Conservation (phyloP, 768 basidiomycete species). For the Pleurotus ostreatus region DNA sequence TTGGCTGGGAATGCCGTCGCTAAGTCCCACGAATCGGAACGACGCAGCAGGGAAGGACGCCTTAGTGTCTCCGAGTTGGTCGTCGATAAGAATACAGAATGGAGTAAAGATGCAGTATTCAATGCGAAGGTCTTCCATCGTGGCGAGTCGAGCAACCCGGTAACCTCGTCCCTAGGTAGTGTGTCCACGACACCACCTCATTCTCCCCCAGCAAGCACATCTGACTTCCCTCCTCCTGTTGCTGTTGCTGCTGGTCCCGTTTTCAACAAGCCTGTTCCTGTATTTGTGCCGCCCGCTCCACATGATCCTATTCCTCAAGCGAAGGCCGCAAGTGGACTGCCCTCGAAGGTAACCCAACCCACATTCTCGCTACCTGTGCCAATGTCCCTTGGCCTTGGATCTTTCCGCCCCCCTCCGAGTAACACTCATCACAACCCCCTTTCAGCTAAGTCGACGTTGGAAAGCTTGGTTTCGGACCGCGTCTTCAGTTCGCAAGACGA, state of each 20-base stretch:
- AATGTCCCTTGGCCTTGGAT: conserved; percentile 41
- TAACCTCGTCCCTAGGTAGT: conserved; percentile 19
- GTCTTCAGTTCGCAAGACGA: conserved; percentile 45
- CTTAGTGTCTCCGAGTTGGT: conserved; percentile 64
- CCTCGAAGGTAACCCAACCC: conserved; percentile 27
- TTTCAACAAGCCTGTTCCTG: conserved; percentile 55
- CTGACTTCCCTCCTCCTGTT: conserved; percentile 19
- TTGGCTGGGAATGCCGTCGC: not conserved
- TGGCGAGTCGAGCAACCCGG: not conserved
- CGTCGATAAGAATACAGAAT: conserved; percentile 29
- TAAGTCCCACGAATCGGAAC: conserved; percentile 4
- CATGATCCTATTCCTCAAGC: conserved; percentile 17
- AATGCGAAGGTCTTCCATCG: conserved; percentile 5
- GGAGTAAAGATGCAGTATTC: conserved; percentile 8
- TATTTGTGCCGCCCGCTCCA: conserved; percentile 43
- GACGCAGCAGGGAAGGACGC: conserved; percentile 24
- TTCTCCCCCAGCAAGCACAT: conserved; percentile 39
- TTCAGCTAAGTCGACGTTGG: conserved; percentile 51
- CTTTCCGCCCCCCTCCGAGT: conserved; percentile 26
- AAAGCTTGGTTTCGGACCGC: conserved; percentile 45
- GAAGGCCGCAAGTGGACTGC: conserved; percentile 7
- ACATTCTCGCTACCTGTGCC: conserved; percentile 41
- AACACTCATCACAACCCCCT: conserved; percentile 23
- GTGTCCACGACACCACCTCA: conserved; percentile 54
- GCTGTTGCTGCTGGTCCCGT: conserved; percentile 40